phyloP scores from a whole-genome alignment of 2,329 filamentous ascomycete species.

The Gremmenia infestans region DNA sequence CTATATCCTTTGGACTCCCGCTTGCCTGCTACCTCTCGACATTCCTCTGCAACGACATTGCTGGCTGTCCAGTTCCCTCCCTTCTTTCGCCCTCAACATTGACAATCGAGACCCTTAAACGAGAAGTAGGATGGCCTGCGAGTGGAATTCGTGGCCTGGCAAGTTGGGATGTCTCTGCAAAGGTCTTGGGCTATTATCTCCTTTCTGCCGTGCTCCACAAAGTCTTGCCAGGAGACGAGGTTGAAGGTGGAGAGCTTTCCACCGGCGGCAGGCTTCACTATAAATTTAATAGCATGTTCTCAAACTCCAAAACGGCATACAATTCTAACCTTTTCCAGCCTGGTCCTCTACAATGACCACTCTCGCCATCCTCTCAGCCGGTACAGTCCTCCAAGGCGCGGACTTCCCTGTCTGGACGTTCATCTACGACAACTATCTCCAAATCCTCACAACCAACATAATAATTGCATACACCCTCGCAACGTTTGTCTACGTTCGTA shows the following conservation, averaged over 20 bases:
- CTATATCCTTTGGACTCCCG: constrained; percentile 76
- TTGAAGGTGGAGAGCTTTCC: constrained; percentile 64
- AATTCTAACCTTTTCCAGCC: constrained; percentile 43
- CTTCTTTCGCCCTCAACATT: constrained; percentile 68
- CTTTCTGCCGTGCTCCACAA: constrained; percentile 71
- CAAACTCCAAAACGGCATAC: not conserved
- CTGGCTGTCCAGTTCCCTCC: constrained; percentile 83
- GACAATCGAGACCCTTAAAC: constrained; percentile 66
- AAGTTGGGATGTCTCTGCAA: constrained; percentile 64
- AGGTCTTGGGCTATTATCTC: constrained; percentile 71
- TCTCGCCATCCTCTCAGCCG: constrained; percentile 64
- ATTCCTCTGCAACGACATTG: constrained; percentile 88
- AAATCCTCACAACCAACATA: constrained; percentile 78
- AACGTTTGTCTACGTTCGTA: constrained; percentile 73
- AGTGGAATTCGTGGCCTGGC: constrained; percentile 66
- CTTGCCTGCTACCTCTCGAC: constrained; percentile 71
- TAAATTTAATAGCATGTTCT: constrained; percentile 64
- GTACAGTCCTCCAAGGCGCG: constrained; percentile 71
- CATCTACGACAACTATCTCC: constrained; percentile 85
- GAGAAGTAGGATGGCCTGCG: constrained; percentile 75
- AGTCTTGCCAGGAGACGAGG: constrained; percentile 68
- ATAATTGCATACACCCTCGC: constrained; percentile 69
- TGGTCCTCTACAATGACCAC: constrained; percentile 72
- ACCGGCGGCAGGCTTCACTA: constrained; percentile 75
- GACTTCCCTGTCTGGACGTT: constrained; percentile 88